phyloP scores from a whole-genome alignment of 768 basidiomycete genomes.

The Collybia sordida region DNA sequence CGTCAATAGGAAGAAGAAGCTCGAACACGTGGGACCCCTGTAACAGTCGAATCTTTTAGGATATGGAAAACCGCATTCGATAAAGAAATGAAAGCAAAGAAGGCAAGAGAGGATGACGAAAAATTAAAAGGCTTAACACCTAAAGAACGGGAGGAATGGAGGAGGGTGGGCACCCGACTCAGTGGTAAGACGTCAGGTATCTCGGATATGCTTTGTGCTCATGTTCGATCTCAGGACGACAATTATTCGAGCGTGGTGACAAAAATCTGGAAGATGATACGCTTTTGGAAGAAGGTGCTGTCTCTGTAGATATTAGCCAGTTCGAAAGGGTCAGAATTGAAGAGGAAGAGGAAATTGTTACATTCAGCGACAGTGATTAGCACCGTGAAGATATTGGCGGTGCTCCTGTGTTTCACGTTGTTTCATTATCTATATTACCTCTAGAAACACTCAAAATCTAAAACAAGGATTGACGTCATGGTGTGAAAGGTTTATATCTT shows the following conservation, averaged over 20 bases:
- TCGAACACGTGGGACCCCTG: slow-evolving; percentile 87
- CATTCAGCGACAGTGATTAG: slow-evolving; percentile 89
- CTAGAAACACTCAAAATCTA: neutral
- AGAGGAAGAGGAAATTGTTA: slow-evolving; percentile 66
- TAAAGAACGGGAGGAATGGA: slow-evolving; percentile 87
- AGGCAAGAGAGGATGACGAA: slow-evolving; percentile 74
- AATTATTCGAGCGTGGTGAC: slow-evolving; percentile 82
- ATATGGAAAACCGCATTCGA: slow-evolving; percentile 84
- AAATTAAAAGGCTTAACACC: slow-evolving; percentile 62
- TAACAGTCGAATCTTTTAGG: slow-evolving; percentile 79
- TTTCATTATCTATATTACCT: neutral
- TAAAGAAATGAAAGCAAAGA: slow-evolving; percentile 57
- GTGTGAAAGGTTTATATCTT: too few species aligned
- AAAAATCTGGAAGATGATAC: slow-evolving; percentile 76
- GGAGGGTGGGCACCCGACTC: slow-evolving; percentile 56
- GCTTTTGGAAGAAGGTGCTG: slow-evolving; percentile 80
- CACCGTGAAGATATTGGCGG: neutral
- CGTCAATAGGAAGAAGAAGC: slow-evolving; percentile 75
- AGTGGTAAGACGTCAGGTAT: slow-evolving; percentile 51
- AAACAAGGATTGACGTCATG: slow-evolving; percentile 13
- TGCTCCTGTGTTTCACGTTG: neutral
- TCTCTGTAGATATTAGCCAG: slow-evolving; percentile 86
- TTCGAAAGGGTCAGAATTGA: slow-evolving; percentile 70
- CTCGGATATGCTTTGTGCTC: neutral
- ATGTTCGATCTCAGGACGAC: slow-evolving; percentile 61